Percentiles rank a stretch among this genome's conserved stretches.
phyloP scores from a whole-genome alignment of 2,329 filamentous ascomycete genomes.

The Trichoderma pleuroti region DNA sequence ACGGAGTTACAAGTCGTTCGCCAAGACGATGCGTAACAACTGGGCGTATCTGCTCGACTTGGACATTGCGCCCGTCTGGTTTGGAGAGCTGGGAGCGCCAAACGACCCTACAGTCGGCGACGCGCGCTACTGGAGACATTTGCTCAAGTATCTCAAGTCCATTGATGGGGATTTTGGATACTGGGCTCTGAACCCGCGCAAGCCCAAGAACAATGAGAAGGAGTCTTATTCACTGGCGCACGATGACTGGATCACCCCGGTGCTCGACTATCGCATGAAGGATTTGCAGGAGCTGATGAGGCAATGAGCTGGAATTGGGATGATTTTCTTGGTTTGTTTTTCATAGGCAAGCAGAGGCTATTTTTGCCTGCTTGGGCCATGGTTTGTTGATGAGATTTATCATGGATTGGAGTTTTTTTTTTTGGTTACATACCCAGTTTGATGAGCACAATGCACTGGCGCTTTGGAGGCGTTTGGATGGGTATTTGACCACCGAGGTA shows the following conservation, averaged over 20 bases:
- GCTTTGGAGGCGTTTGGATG: not conserved
- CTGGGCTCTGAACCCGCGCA: conserved; percentile 66
- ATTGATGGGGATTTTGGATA: conserved; percentile 65
- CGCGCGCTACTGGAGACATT: conserved; percentile 62
- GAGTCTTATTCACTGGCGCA: conserved; percentile 61
- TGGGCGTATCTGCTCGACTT: conserved; percentile 60
- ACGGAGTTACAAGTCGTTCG: conserved; percentile 60
- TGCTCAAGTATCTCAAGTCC: conserved; percentile 55
- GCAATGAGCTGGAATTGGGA: not conserved
- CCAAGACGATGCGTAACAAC: conserved; percentile 58
- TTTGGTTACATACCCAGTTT: conserved; percentile 8
- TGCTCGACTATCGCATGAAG: conserved; percentile 60
- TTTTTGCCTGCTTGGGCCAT: not conserved
- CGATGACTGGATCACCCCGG: conserved; percentile 62
- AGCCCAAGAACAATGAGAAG: conserved; percentile 53
- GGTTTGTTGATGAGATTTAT: not conserved
- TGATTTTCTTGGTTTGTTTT: not conserved
- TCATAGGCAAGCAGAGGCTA: not conserved
- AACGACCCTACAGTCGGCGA: conserved; percentile 52
- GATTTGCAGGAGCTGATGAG: conserved; percentile 55
- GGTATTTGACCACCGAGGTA: too few relatives aligned
- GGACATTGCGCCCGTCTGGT: conserved; percentile 57
- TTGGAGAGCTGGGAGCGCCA: conserved; percentile 64
- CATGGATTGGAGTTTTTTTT: conserved; percentile 3
- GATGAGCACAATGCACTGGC: not conserved